These are phyloP conservation scores for Achaetomium macrosporum DNA, from an alignment of 2,329 filamentous ascomycete species.

Conservation along the genomic window DNA sequence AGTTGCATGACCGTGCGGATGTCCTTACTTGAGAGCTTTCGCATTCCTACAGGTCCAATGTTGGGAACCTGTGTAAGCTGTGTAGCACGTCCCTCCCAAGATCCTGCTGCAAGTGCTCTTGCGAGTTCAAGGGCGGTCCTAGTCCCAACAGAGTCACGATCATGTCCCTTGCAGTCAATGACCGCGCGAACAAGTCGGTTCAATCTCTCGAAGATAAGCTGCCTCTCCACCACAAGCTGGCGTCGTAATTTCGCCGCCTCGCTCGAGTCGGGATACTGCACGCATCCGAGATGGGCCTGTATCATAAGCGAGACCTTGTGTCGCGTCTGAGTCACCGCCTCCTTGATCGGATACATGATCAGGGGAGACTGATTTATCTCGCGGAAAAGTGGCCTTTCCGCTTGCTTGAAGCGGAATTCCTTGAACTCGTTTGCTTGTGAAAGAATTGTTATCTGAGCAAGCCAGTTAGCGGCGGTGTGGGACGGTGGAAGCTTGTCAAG, in stretches of 20 bases:
- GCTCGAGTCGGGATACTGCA: conserved; percentile 52
- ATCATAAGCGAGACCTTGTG: conserved; percentile 76
- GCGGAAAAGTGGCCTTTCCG: conserved; percentile 65
- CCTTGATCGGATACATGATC: conserved; percentile 66
- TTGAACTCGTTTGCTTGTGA: conserved; percentile 67
- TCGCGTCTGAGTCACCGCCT: conserved; percentile 55
- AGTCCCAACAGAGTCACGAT: conserved; percentile 59
- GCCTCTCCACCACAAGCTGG: conserved; percentile 56
- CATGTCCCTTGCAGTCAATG: conserved; percentile 60
- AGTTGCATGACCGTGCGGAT: conserved; percentile 69
- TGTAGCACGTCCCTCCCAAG: conserved; percentile 75
- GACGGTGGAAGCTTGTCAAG: background rate
- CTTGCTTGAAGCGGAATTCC: conserved; percentile 63
- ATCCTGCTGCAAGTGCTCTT: conserved; percentile 65
- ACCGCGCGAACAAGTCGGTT: conserved; percentile 69
- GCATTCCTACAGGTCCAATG: conserved; percentile 68
- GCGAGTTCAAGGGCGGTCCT: conserved; percentile 69
- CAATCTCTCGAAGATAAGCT: conserved; percentile 59
- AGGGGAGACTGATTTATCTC: conserved; percentile 63
- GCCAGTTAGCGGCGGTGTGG: background rate
- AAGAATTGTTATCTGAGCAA: conserved; percentile 55
- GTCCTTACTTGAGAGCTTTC: conserved; percentile 65
- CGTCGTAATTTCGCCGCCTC: conserved; percentile 46
- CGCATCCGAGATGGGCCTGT: conserved; percentile 65
- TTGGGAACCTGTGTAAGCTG: conserved; percentile 79